Base-by-base conservation (phyloP, 257 asterid species). In the Lantana camara region DNA sequence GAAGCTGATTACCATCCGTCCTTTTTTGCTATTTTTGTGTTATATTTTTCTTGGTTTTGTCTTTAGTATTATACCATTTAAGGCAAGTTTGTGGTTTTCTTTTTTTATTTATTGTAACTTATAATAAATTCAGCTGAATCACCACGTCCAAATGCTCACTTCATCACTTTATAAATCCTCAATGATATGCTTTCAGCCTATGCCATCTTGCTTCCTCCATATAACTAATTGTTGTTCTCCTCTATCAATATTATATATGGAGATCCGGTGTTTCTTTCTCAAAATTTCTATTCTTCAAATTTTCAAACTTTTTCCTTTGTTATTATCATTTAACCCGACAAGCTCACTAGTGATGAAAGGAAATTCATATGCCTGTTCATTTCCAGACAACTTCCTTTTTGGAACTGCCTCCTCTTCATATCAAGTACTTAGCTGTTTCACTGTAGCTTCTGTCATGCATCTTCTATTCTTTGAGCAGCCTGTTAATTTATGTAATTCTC, bases 391-490 rank as follows among this genome's bases (percentile, higher is more conserved):
- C 19, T 79, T 86, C 78, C 69, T 79, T 23, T 79, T 79, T 24
- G 90, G 95, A 65, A 77, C 95, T 34, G 85, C 95, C 21, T 81
- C 90, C 42, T 83, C 95, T 54, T 77, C 82, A 30, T 86, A 86
- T 69, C 95, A 86, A 85, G 90, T 85, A 47, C 7, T 64, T 19
- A 29, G 4, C 2, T n/a, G 19, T 27, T 44, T 37, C 41, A 20
- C 15, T 63, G 23, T 40, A 32, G 10, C 57, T 57, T 14, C 7
- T 4, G 8, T 29, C 37, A 19, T 35, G 27, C 19, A 35, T 11
- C 17, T n/a, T 19, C 7, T 9, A 30, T 53, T 53, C n/a, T 30
- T 55, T 9, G 9, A 29, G 14, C 12, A 10, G 35, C 4, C 19
- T 11, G 2, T 9, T 5, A 3, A 4, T 9, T 16, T 20, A 1